Conservation (phyloP, 129 eudicot species). For the Chrysanthemum seticuspe region DNA sequence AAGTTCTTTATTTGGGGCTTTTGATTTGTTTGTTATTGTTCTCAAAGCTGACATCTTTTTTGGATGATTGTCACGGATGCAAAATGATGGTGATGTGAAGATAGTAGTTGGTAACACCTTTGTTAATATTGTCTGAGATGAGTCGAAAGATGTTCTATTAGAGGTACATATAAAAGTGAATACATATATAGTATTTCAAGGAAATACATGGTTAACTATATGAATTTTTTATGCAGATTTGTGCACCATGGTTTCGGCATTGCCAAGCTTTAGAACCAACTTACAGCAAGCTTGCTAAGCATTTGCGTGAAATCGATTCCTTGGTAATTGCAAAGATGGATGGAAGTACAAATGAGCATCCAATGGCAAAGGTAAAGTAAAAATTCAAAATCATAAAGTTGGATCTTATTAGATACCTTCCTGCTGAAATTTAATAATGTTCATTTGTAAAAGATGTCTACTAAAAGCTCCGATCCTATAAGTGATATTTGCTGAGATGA, state of each 20-base stretch:
- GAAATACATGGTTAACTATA: constrained; percentile 8
- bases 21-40: not conserved
- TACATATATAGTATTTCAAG: not conserved
- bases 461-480: constrained; percentile 71
- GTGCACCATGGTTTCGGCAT: constrained; percentile 97
- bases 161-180: constrained; percentile 51
- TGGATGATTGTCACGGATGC: constrained; percentile 13
- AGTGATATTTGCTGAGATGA: constrained; percentile 25
- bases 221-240: constrained; percentile 39
- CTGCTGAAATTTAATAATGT: too few relatives aligned
- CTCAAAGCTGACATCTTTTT: not conserved
- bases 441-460: not conserved
- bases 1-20: constrained; percentile 29
- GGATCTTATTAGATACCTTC: too few relatives aligned
- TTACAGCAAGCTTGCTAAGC: constrained; percentile 85
- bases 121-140: constrained; percentile 84
- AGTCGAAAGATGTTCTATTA: constrained; percentile 92
- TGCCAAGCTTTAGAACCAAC: constrained; percentile 90
- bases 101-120: constrained; percentile 90
- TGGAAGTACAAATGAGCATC: too few relatives aligned
- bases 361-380: too few relatives aligned
- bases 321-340: too few relatives aligned
- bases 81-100: constrained; percentile 95
- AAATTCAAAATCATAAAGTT: constrained; percentile 11
- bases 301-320: constrained; percentile 62